A percentile compares a stretch with the other conserved stretches of the same genome.
phyloP scores from a whole-genome alignment of 495 filamentous ascomycete genomes.

The Hypoxylon intermedium region DNA sequence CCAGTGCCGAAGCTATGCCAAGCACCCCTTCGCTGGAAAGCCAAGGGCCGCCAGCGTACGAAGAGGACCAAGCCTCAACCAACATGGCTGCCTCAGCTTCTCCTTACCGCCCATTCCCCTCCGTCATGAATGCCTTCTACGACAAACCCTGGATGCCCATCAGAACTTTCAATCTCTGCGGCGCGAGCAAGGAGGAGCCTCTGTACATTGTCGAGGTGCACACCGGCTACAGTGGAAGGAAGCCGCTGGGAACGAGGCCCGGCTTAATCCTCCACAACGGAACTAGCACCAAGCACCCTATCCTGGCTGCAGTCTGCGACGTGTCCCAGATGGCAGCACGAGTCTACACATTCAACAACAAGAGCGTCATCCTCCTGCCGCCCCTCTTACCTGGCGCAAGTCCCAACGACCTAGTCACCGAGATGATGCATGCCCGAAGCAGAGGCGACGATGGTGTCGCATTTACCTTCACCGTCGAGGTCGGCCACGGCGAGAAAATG shows the following conservation, averaged over 20 bases:
- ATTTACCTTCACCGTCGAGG: slow-evolving; percentile 12
- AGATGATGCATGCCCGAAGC: slow-evolving; percentile 3
- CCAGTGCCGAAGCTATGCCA: too few relatives aligned
- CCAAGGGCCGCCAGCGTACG: too few relatives aligned
- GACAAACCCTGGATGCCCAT: background rate
- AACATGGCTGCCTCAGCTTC: background rate
- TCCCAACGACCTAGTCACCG: background rate
- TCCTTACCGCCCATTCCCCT: slow-evolving; percentile 10
- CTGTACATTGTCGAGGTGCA: slow-evolving; percentile 10
- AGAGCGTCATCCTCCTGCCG: slow-evolving; percentile 5
- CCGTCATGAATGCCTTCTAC: slow-evolving; percentile 1
- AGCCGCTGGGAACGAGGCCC: slow-evolving; percentile 2
- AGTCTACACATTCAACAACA: background rate
- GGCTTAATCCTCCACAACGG: slow-evolving; percentile 13
- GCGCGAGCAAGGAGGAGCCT: background rate
- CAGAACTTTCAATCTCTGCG: background rate
- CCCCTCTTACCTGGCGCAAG: background rate
- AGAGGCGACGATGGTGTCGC: background rate
- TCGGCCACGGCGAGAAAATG: background rate
- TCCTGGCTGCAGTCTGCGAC: slow-evolving; percentile 16
- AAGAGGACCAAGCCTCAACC: background rate
- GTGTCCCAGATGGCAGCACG: background rate
- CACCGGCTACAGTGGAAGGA: slow-evolving; percentile 4
- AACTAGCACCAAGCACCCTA: slow-evolving; percentile 5
- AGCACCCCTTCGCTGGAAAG: too few relatives aligned